These are phyloP conservation scores for Neurospora crassa DNA, from an alignment of 2,329 filamentous ascomycete genomes.

Conservation along the genomic window DNA sequence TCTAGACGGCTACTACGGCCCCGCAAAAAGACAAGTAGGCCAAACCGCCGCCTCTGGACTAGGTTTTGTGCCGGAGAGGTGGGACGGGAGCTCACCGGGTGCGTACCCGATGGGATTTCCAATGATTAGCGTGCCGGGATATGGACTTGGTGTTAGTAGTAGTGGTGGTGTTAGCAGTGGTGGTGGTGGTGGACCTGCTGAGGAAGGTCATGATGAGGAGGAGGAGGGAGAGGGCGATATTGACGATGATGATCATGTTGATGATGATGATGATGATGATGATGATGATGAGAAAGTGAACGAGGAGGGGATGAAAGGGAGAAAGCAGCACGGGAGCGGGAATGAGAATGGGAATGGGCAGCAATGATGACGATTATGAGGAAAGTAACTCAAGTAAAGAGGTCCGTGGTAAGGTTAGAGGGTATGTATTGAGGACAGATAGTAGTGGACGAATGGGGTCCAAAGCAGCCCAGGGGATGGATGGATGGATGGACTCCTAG, in stretches of 20 bases:
- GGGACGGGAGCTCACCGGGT: not conserved
- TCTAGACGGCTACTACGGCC: not conserved
- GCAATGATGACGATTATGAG: not conserved
- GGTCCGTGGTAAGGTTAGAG: not conserved
- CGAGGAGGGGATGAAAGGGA: not conserved
- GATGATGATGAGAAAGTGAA: not conserved
- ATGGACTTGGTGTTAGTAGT: not conserved
- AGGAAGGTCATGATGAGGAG: not conserved
- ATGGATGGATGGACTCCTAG: not conserved
- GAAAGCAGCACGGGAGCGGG: not conserved
- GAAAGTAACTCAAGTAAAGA: not conserved
- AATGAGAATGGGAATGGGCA: not conserved
- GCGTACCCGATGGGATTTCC: not conserved
- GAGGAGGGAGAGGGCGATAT: not conserved
- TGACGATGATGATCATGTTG: not conserved
- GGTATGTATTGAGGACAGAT: not conserved
- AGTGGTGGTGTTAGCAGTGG: too few species aligned
- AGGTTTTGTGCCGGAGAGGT: not conserved
- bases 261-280: not conserved
- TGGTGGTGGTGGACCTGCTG: not conserved
- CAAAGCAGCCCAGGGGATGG: not conserved
- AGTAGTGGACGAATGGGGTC: too few species aligned
- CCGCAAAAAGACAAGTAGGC: not conserved
- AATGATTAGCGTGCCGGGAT: not conserved
- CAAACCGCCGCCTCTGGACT: not conserved